A percentile compares a stretch with the other conserved stretches of the same genome.
These are phyloP conservation scores for Apiotrichum sp. DNA, from an alignment of 1,284 basidiomycete genomes.

Conservation along the genomic window DNA sequence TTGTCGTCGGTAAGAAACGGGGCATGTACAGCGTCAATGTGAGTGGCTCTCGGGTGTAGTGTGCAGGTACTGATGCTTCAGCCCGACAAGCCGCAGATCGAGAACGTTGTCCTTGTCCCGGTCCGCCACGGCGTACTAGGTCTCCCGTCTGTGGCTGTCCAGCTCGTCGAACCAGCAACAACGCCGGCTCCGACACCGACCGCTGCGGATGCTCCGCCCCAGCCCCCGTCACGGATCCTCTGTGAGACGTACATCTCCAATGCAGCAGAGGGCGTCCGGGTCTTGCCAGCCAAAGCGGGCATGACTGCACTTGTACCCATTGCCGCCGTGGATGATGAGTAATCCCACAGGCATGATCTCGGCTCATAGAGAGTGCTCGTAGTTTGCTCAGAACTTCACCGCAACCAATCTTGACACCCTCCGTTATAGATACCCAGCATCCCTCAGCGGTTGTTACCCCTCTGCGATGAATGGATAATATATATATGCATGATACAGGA, in stretches of 20 bases:
- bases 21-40: constrained; percentile 30
- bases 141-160: constrained; percentile 30
- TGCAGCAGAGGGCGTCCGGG: constrained; percentile 34
- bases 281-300: constrained; percentile 36
- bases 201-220: background rate
- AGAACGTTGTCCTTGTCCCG: constrained; percentile 34
- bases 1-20: constrained; percentile 38
- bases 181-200: too few relatives aligned
- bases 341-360: background rate
- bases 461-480: background rate
- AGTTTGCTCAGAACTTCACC: too few relatives aligned
- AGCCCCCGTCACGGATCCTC: constrained; percentile 15
- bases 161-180: constrained; percentile 14
- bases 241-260: constrained; percentile 46
- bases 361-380: too few relatives aligned
- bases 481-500: constrained; percentile 8
- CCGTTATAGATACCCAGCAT: background rate
- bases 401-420: too few relatives aligned
- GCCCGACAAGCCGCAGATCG: constrained; percentile 17
- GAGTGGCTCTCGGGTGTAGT: constrained; percentile 3
- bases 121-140: constrained; percentile 35
- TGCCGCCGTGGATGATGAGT: constrained; percentile 8
- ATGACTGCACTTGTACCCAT: constrained; percentile 36
- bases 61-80: background rate
- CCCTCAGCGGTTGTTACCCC: too few relatives aligned